phyloP scores from a whole-genome alignment of 768 basidiomycete genomes.

The Auricularia heimuer region DNA sequence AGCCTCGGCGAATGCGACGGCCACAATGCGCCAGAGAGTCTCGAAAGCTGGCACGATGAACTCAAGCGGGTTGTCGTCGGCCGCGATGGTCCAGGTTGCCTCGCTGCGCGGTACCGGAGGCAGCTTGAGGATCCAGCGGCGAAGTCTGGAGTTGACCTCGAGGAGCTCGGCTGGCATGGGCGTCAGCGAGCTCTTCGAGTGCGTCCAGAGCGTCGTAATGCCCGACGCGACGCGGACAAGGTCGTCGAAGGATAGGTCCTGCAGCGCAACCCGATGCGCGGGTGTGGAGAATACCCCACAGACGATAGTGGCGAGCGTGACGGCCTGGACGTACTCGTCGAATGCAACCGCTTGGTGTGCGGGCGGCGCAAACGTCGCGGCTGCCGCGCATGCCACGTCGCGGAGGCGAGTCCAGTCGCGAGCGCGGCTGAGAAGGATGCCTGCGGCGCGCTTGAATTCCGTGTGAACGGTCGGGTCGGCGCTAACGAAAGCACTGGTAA shows the following conservation, averaged over 20 bases:
- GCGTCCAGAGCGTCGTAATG: constrained; percentile 40
- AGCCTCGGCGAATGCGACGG: constrained; percentile 33
- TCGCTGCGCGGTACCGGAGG: constrained; percentile 10
- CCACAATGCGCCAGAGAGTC: constrained; percentile 46
- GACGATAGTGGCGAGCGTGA: constrained; percentile 16
- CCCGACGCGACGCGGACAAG: constrained; percentile 27
- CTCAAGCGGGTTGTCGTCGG: constrained; percentile 31
- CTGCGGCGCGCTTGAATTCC: constrained; percentile 23
- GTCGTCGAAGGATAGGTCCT: constrained; percentile 19
- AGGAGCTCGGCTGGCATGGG: constrained; percentile 25
- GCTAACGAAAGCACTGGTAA: constrained; percentile 46
- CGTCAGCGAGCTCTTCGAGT: constrained; percentile 27
- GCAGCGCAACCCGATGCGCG: background rate
- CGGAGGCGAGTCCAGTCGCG: constrained; percentile 28
- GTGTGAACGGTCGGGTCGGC: constrained; percentile 25
- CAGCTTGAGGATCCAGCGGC: constrained; percentile 27
- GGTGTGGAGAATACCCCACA: background rate
- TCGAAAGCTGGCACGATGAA: constrained; percentile 52
- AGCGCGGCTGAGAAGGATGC: constrained; percentile 21
- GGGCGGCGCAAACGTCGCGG: constrained; percentile 7
- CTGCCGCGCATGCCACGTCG: constrained; percentile 21
- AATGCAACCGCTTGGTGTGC: constrained; percentile 17
- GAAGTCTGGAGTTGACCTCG: constrained; percentile 28
- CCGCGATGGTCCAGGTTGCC: background rate
- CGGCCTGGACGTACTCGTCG: constrained; percentile 33